phyloP scores from a whole-genome alignment of 331 rosid genomes.

The Arachis monticola region DNA sequence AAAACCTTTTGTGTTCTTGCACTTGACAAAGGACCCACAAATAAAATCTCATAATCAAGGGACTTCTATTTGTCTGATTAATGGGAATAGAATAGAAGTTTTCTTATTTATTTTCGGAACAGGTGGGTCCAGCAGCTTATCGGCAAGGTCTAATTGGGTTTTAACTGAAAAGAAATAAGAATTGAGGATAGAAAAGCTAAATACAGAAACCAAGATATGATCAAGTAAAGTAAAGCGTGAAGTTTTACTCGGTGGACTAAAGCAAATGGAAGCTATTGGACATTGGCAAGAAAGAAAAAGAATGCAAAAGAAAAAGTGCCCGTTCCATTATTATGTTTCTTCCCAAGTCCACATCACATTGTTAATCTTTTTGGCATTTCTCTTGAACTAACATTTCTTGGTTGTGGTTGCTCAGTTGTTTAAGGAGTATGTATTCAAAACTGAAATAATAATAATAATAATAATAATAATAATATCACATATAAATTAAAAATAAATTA shows the following conservation, averaged over 20 bases:
- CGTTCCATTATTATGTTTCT: slow-evolving; percentile 21
- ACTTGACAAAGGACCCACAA: slow-evolving; percentile 39
- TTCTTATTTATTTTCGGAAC: not conserved
- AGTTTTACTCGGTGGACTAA: slow-evolving; percentile 48
- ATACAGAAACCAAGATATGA: slow-evolving; percentile 17
- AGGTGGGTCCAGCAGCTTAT: slow-evolving; percentile 47
- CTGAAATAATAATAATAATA: no score
- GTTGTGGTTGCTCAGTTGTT: not conserved
- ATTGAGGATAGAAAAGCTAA: slow-evolving; percentile 36
- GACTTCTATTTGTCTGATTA: slow-evolving; percentile 40
- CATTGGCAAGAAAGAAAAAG: not conserved
- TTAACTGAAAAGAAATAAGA: slow-evolving; percentile 39
- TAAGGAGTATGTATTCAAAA: not conserved
- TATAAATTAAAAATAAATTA: no score
- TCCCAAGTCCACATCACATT: slow-evolving; percentile 28
- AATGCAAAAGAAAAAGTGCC: slow-evolving; percentile 28
- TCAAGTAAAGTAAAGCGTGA: slow-evolving; percentile 36
- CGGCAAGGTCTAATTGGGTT: slow-evolving; percentile 22
- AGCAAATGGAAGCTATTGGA: slow-evolving; percentile 42
- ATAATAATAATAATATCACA: no score
- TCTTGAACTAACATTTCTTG: slow-evolving; percentile 3
- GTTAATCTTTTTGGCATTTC: slow-evolving; percentile 58
- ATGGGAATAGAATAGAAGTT: slow-evolving; percentile 32
- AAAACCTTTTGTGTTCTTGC: slow-evolving; percentile 17
- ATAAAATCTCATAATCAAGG: slow-evolving; percentile 26